A percentile compares a stretch with the other conserved stretches of the same genome.
phyloP scores from a whole-genome alignment of 2,329 filamentous ascomycete species.

The Coniochaeta sp. region DNA sequence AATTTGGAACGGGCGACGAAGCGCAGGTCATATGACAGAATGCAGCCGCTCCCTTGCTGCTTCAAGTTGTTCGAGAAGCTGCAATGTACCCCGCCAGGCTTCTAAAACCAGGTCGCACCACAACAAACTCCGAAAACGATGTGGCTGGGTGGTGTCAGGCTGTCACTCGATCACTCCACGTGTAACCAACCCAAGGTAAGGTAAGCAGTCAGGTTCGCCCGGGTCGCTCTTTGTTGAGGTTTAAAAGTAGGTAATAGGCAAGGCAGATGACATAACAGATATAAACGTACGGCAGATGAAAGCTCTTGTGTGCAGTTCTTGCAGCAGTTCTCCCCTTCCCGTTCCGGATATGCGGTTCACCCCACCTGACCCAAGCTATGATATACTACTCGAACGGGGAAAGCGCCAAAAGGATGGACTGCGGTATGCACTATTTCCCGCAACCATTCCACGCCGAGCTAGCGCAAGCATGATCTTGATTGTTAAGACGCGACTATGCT shows the following conservation, averaged over 20 bases:
- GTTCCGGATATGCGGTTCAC: neutral
- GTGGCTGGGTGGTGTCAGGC: neutral
- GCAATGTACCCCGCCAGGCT: neutral
- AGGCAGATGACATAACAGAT: slow-evolving; percentile 1
- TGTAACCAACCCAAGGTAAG: no score
- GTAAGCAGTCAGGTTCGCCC: no score
- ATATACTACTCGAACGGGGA: no score
- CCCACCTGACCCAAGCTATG: no score
- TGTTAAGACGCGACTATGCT: neutral
- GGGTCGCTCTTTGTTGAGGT: neutral
- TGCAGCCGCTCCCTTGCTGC: neutral
- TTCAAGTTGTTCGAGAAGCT: neutral
- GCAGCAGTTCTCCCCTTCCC: neutral
- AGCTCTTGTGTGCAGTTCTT: neutral
- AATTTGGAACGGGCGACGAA: neutral
- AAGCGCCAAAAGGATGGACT: no score
- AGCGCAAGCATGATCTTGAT: neutral
- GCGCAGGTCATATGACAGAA: neutral
- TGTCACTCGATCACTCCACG: no score
- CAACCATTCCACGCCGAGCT: neutral
- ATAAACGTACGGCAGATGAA: neutral
- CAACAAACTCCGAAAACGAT: neutral
- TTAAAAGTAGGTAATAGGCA: neutral
- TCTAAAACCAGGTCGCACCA: neutral
- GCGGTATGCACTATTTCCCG: neutral